Evolutionary conservation across 2,329 filamentous ascomycete genomes (phyloP), one percentile per base, ranked within the genome.

Genomic region (Scedosporium boydii): DNA sequence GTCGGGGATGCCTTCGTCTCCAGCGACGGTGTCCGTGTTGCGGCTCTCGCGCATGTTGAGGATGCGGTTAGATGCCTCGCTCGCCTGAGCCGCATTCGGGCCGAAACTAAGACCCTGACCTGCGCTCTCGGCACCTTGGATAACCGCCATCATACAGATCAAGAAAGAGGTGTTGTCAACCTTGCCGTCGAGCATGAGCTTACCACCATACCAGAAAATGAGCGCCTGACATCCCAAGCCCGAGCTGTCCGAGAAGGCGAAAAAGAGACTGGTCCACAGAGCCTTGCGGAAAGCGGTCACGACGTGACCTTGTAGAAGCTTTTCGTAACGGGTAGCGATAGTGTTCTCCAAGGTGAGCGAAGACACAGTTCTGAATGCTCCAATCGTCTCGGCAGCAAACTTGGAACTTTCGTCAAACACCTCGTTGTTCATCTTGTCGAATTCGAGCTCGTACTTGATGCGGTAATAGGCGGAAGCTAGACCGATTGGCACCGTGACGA

Each of bases 381-480:
- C 82, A 48, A 92, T 89, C 3, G 88, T 83, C 70, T 93, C 89
- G 1, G 87, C 83, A 0, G 87, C 89, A 67, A 91, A 91, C 67
- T 89, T 84, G 21, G 88, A 89, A 68, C 87, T 90, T 66, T 88
- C 84, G 16, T 82, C 80, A 66, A 90, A 91, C 0, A 90, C 86
- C 10, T 79, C 80, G 1, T 82, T 81, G 66, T 88, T 89, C 78
- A 89, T 83, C 67, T 83, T 80, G 65, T 89, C 87, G 64, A 91
- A 90, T 64, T 86, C 76, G n/a, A 85, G 71, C 70, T 89, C 87
- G 66, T 83, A 83, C 64, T 75, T 78, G 66, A 84, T 73, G 1
- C 82, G 78, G 71, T 77, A 81, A 67, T 78, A 85, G 0, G 77
- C 78, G 0, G 79, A 76, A 4, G 71, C 62, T 3, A 84, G 66